Percentiles rank a stretch among this genome's conserved stretches.
phyloP scores from a whole-genome alignment of 306 rosid genomes.

The Quercus variabilis region DNA sequence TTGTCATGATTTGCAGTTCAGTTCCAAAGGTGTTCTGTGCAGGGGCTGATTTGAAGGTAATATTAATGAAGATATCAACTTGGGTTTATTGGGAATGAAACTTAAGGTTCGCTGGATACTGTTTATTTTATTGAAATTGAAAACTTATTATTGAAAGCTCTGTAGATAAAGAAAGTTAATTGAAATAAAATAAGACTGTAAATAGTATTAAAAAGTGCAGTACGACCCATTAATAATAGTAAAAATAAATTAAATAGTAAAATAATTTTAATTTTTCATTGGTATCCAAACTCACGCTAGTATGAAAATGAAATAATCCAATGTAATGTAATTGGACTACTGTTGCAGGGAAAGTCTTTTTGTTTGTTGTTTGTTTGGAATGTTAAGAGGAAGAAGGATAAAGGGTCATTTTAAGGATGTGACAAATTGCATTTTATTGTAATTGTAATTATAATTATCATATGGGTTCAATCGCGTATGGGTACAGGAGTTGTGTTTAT shows the following conservation, averaged over 20 bases:
- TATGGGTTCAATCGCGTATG: neutral
- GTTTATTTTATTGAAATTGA: too few species aligned
- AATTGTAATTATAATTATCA: neutral
- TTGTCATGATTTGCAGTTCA: slow-evolving; percentile 63
- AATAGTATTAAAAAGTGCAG: too few species aligned
- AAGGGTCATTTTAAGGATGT: neutral
- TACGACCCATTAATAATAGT: fast-evolving
- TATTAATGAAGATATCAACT: slow-evolving; percentile 3
- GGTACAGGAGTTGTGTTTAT: neutral
- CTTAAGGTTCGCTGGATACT: neutral
- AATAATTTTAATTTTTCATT: too few species aligned
- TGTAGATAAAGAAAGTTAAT: too few species aligned
- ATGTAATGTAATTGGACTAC: neutral
- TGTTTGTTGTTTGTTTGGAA: too few species aligned
- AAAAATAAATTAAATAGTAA: too few species aligned
- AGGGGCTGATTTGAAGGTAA: slow-evolving; percentile 65
- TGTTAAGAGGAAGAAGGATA: neutral
- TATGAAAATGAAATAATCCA: neutral
- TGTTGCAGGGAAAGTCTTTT: neutral
- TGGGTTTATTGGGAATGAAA: neutral
- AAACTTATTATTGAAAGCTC: too few species aligned
- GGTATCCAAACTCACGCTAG: too few species aligned
- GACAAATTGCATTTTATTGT: neutral
- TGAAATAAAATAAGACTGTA: fast-evolving
- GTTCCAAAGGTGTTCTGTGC: slow-evolving; percentile 74